A percentile compares a stretch with the other conserved stretches of the same genome.
Evolutionary conservation across 768 basidiomycete species (phyloP).

Genomic region (Jaapia argillacea): DNA sequence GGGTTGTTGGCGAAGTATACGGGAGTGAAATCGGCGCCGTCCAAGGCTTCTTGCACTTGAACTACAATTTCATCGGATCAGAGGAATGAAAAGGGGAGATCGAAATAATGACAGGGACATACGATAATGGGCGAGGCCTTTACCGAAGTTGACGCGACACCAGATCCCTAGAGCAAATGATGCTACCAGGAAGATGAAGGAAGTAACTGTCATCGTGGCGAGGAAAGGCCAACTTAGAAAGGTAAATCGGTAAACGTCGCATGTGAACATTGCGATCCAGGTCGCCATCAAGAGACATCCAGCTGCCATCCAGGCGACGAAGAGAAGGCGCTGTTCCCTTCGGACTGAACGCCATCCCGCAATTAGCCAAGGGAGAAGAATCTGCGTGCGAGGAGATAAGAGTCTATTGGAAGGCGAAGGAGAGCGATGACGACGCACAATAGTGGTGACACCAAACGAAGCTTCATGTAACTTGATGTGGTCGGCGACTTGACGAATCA

Average conservation of each 20-base stretch:
- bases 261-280: conserved; percentile 30
- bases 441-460: conserved; percentile 26
- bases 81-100: too few relatives aligned
- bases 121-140: conserved; percentile 44
- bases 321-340: too few relatives aligned
- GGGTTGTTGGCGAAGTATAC: too few relatives aligned
- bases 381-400: conserved; percentile 15
- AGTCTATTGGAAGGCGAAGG: background rate
- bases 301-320: too few relatives aligned
- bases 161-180: conserved; percentile 33
- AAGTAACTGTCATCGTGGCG: conserved; percentile 29
- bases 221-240: conserved; percentile 29
- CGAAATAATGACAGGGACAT: too few relatives aligned
- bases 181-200: conserved; percentile 29
- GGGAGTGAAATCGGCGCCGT: too few relatives aligned
- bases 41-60: too few relatives aligned
- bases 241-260: conserved; percentile 23
- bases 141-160: conserved; percentile 46
- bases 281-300: conserved; percentile 29
- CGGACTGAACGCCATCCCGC: too few relatives aligned
- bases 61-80: too few relatives aligned
- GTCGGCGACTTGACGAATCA: conserved; percentile 23
- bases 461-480: conserved; percentile 29
- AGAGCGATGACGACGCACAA: conserved; percentile 22
- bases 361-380: conserved; percentile 40